Conservation (phyloP, 352 stramenopile genomes). For the Pythium dissotocum region DNA sequence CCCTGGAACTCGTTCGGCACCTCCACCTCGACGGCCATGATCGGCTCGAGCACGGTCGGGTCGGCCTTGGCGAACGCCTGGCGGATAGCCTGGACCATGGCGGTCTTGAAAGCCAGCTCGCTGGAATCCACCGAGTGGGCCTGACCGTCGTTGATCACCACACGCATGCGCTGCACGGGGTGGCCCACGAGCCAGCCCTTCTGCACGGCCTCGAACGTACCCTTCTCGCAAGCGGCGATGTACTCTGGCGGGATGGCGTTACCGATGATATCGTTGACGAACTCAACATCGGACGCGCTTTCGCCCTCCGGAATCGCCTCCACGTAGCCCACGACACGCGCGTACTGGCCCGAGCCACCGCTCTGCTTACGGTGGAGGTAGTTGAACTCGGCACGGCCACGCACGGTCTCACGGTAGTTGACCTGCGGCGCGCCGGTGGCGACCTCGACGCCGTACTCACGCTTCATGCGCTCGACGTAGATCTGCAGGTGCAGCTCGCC, state of each 20-base stretch:
- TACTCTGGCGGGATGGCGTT: slow-evolving; percentile 99
- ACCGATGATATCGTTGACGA: slow-evolving; percentile 97
- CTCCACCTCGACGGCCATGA: slow-evolving; percentile 96
- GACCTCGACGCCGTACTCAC: slow-evolving; percentile 97
- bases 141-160: slow-evolving; percentile 91
- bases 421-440: slow-evolving; percentile 93
- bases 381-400: slow-evolving; percentile 93
- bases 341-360: slow-evolving; percentile 97
- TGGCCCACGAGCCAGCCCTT: slow-evolving; percentile 96
- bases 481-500: slow-evolving; percentile 99
- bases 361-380: slow-evolving; percentile 99
- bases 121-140: slow-evolving; percentile 98
- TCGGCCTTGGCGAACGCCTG: slow-evolving; percentile 93
- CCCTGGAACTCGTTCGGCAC: slow-evolving; percentile 96
- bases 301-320: slow-evolving; percentile 92
- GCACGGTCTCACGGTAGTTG: slow-evolving; percentile 99
- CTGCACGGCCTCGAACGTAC: slow-evolving; percentile 93
- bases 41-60: slow-evolving; percentile 94
- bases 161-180: slow-evolving; percentile 89
- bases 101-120: slow-evolving; percentile 98
- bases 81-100: slow-evolving; percentile 94
- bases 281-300: slow-evolving; percentile 88
- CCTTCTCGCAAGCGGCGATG: slow-evolving; percentile 97
- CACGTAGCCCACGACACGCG: slow-evolving; percentile 96
- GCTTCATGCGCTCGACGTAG: slow-evolving; percentile 99